Percentiles rank a stretch among this genome's conserved stretches.
Evolutionary conservation across 2,329 filamentous ascomycete genomes (phyloP).

Genomic region (Talaromyces sp.): DNA sequence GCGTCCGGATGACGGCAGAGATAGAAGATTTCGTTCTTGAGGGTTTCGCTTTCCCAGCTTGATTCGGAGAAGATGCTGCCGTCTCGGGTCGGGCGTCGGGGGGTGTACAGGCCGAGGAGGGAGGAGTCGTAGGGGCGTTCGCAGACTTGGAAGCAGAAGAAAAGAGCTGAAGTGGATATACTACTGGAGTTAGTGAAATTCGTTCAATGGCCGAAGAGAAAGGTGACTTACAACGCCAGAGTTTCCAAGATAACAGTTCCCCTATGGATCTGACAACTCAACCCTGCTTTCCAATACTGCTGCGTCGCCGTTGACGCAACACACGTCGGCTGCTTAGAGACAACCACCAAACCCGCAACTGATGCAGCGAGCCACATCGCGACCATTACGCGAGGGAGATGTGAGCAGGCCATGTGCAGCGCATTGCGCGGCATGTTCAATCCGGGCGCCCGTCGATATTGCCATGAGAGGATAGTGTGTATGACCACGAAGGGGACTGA

Average conservation of each 20-base stretch:
- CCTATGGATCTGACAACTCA: constrained; percentile 38
- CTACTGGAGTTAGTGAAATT: constrained; percentile 21
- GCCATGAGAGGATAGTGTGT: constrained; percentile 40
- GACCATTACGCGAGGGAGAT: constrained; percentile 35
- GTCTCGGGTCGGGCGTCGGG: constrained; percentile 22
- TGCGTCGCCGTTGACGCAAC: constrained; percentile 25
- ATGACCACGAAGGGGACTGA: constrained; percentile 35
- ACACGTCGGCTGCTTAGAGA: constrained; percentile 36
- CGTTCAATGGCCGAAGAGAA: too few relatives aligned
- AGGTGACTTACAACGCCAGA: constrained; percentile 33
- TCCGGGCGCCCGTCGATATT: constrained; percentile 33
- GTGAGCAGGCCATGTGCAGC: constrained; percentile 34
- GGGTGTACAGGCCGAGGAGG: constrained; percentile 34
- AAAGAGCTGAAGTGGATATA: constrained; percentile 35
- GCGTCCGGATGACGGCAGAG: constrained; percentile 36
- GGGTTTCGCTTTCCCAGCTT: constrained; percentile 37
- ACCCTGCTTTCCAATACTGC: constrained; percentile 35
- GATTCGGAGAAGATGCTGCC: constrained; percentile 33
- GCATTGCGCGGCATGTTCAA: constrained; percentile 31
- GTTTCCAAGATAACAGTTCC: constrained; percentile 33
- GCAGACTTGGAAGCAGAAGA: constrained; percentile 38
- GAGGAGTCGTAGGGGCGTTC: constrained; percentile 39
- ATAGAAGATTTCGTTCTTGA: constrained; percentile 38
- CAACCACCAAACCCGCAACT: constrained; percentile 36
- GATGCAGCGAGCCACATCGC: constrained; percentile 38